Percentiles rank a stretch among this genome's conserved stretches.
These are phyloP conservation scores for Entomortierella lignicola DNA, from an alignment of 192 early-diverging fungal species.

Conservation along the genomic window DNA sequence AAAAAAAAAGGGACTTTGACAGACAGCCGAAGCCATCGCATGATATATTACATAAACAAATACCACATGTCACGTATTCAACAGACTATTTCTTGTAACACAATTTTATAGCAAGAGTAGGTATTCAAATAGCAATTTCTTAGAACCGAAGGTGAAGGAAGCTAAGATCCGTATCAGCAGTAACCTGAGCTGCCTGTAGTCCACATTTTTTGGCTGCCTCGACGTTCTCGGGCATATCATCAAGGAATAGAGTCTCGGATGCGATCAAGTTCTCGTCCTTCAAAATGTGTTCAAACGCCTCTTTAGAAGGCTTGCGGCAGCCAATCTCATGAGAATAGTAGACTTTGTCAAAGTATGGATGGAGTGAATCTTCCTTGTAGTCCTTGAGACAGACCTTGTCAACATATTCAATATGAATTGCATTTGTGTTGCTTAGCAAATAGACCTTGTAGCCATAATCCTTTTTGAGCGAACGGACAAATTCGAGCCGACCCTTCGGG, in stretches of 20 bases:
- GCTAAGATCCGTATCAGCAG: constrained; percentile 43
- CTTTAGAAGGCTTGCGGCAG: constrained; percentile 35
- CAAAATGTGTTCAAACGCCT: constrained; percentile 42
- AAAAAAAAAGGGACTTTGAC: no score
- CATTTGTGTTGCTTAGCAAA: constrained; percentile 48
- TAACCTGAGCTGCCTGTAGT: constrained; percentile 45
- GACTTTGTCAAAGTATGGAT: constrained; percentile 50
- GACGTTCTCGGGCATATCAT: constrained; percentile 50
- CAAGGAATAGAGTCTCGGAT: constrained; percentile 38
- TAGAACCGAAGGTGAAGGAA: constrained; percentile 51
- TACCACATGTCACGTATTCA: no score
- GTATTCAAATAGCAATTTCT: not conserved
- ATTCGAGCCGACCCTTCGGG: constrained; percentile 40
- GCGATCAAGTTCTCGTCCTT: constrained; percentile 26
- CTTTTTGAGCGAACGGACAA: constrained; percentile 33
- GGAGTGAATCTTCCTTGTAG: constrained; percentile 16
- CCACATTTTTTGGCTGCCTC: constrained; percentile 46
- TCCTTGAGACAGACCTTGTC: constrained; percentile 34
- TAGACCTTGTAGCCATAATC: constrained; percentile 47
- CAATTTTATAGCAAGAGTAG: not conserved
- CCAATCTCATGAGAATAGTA: constrained; percentile 47
- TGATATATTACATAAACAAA: no score
- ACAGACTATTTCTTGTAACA: not conserved
- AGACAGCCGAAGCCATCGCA: no score
- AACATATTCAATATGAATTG: constrained; percentile 45